Evolutionary conservation across 2,329 filamentous ascomycete species (phyloP).

Genomic region (Cercospora zeina): DNA sequence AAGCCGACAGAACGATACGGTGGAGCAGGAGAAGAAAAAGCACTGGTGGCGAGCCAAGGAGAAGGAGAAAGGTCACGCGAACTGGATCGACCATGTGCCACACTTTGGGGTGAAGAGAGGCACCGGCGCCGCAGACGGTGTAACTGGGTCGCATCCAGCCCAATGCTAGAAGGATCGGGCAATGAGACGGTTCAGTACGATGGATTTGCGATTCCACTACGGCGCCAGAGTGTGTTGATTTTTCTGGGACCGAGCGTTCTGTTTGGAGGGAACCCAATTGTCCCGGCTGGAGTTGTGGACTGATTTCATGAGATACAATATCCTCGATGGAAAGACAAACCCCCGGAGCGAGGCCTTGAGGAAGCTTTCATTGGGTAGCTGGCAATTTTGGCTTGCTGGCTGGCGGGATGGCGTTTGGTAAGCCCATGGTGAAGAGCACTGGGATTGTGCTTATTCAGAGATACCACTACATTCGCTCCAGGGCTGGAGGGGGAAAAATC

Average conservation of each 20-base stretch:
- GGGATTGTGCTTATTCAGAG: constrained; percentile 20
- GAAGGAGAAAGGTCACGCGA: constrained; percentile 38
- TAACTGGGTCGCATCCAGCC: constrained; percentile 33
- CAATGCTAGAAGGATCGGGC: constrained; percentile 29
- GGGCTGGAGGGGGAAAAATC: not conserved
- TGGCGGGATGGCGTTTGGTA: not conserved
- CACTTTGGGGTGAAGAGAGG: constrained; percentile 46
- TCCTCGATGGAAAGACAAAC: not conserved
- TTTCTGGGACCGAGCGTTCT: not conserved
- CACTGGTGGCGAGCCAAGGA: constrained; percentile 38
- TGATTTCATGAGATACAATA: constrained; percentile 11
- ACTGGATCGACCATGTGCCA: constrained; percentile 48
- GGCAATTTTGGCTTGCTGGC: not conserved
- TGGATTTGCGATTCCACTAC: constrained; percentile 13
- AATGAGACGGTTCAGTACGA: constrained; percentile 7
- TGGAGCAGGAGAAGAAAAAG: constrained; percentile 27
- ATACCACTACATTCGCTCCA: constrained; percentile 24
- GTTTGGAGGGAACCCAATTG: not conserved
- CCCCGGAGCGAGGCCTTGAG: not conserved
- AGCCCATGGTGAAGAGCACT: constrained; percentile 3
- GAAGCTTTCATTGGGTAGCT: constrained; percentile 8
- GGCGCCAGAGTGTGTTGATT: constrained; percentile 8
- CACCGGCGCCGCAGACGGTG: constrained; percentile 44
- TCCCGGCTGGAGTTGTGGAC: not conserved
- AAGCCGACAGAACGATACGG: not conserved